phyloP scores from a whole-genome alignment of 1,284 basidiomycete species.

The Irpex lacteus region DNA sequence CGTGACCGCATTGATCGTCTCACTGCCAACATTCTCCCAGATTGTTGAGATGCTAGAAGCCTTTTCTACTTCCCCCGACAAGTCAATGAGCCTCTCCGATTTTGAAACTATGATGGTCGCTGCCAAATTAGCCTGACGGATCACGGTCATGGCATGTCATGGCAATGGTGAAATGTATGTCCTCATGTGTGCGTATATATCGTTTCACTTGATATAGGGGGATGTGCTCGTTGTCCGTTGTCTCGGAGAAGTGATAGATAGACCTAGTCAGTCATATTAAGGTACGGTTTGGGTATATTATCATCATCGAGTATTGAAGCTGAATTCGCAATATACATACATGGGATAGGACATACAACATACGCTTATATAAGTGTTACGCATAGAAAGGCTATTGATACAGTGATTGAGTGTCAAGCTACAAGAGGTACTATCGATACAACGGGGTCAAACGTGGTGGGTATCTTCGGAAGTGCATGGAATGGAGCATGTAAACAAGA shows the following conservation, averaged over 20 bases:
- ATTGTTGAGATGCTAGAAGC: slow-evolving; percentile 71
- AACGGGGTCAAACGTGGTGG: not conserved
- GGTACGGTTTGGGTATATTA: not conserved
- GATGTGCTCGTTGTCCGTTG: not conserved
- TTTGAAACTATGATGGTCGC: slow-evolving; percentile 71
- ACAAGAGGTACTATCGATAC: not conserved
- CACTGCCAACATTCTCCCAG: slow-evolving; percentile 32
- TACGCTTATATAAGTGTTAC: not conserved
- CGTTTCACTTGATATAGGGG: not conserved
- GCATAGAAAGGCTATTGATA: slow-evolving; percentile 2
- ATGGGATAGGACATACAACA: not conserved
- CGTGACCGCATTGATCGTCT: not conserved
- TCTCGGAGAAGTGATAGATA: not conserved
- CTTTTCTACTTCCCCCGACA: slow-evolving; percentile 67
- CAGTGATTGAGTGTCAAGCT: not conserved
- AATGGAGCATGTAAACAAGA: not conserved
- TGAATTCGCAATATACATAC: not conserved
- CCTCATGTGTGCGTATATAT: not conserved
- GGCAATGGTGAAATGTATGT: not conserved
- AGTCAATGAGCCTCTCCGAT: slow-evolving; percentile 62
- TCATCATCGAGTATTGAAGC: not conserved
- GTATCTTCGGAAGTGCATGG: not conserved
- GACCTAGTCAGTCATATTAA: not conserved
- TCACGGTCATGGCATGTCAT: not conserved
- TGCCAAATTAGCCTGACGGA: slow-evolving; percentile 39